phyloP scores from a whole-genome alignment of 768 basidiomycete genomes.

The Glaciozyma martinii region DNA sequence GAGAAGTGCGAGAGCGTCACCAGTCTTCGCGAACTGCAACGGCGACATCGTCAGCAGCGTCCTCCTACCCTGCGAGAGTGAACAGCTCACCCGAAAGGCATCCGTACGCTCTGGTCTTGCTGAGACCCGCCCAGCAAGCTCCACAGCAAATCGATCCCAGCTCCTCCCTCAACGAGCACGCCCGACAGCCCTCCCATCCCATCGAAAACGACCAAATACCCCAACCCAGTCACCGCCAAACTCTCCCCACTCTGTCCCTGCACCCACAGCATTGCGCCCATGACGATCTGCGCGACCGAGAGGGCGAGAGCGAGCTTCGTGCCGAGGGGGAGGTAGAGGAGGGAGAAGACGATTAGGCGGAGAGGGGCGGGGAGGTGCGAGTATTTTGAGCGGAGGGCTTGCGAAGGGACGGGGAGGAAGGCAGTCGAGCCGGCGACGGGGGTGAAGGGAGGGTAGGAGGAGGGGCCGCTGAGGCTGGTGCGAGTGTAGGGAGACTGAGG shows the following conservation, averaged over 20 bases:
- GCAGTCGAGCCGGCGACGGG: slow-evolving; percentile 9
- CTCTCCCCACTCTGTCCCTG: slow-evolving; percentile 80
- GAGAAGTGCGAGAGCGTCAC: slow-evolving; percentile 51
- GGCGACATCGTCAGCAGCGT: slow-evolving; percentile 6
- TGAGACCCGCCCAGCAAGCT: slow-evolving; percentile 43
- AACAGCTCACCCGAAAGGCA: slow-evolving; percentile 58
- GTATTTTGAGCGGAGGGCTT: slow-evolving; percentile 18
- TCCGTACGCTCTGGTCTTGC: slow-evolving; percentile 38
- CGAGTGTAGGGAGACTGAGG: not conserved
- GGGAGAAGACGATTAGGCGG: slow-evolving; percentile 18
- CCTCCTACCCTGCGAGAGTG: slow-evolving; percentile 18
- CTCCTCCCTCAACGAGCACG: slow-evolving; percentile 29
- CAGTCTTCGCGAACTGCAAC: slow-evolving; percentile 31
- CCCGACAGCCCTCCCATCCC: slow-evolving; percentile 33
- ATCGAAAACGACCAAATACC: slow-evolving; percentile 95
- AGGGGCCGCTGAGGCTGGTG: not conserved
- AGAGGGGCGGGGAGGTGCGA: slow-evolving; percentile 21
- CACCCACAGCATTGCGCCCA: slow-evolving; percentile 64
- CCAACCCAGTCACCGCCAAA: slow-evolving; percentile 76
- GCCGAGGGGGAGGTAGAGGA: slow-evolving; percentile 15
- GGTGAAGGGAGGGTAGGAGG: slow-evolving; percentile 7
- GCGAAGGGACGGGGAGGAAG: slow-evolving; percentile 18
- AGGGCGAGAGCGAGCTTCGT: slow-evolving; percentile 15
- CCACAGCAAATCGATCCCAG: slow-evolving; percentile 37
- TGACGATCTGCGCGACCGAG: slow-evolving; percentile 36